Evolutionary conservation across 2,329 filamentous ascomycete species (phyloP).

Genomic region (Pseudogymnoascus verrucosus): DNA sequence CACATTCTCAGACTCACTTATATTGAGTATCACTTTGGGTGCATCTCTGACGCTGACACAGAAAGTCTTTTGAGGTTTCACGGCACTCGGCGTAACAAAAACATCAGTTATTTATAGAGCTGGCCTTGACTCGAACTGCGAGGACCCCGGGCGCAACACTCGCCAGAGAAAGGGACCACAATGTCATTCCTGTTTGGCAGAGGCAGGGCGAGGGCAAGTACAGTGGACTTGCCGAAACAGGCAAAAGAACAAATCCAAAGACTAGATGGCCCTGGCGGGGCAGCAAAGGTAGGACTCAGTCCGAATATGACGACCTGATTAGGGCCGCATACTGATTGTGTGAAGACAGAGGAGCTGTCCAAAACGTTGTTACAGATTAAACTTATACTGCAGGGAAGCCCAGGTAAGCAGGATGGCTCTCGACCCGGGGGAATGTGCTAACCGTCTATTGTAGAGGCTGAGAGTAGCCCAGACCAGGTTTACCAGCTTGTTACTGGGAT

Average conservation of each 20-base stretch:
- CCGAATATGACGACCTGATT: not conserved
- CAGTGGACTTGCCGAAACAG: slow-evolving; percentile 39
- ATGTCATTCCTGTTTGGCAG: slow-evolving; percentile 68
- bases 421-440: not conserved
- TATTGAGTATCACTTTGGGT: not conserved
- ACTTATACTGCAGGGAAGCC: slow-evolving; percentile 82
- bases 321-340: slow-evolving; percentile 10
- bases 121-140: not conserved
- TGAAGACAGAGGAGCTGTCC: slow-evolving; percentile 76
- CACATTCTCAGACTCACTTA: not conserved
- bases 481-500: slow-evolving; percentile 77
- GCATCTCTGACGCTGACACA: not conserved
- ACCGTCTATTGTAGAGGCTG: slow-evolving; percentile 53
- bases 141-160: not conserved
- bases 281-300: slow-evolving; percentile 42
- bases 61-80: not conserved
- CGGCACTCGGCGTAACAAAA: not conserved
- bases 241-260: slow-evolving; percentile 56
- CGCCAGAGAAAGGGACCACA: slow-evolving; percentile 10
- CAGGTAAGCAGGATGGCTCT: slow-evolving; percentile 49
- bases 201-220: slow-evolving; percentile 53
- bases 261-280: slow-evolving; percentile 48
- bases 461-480: slow-evolving; percentile 80
- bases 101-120: slow-evolving; percentile 7
- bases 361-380: slow-evolving; percentile 89